phyloP scores from a whole-genome alignment of 2,329 filamentous ascomycete species.

The Aspergillus terreus region DNA sequence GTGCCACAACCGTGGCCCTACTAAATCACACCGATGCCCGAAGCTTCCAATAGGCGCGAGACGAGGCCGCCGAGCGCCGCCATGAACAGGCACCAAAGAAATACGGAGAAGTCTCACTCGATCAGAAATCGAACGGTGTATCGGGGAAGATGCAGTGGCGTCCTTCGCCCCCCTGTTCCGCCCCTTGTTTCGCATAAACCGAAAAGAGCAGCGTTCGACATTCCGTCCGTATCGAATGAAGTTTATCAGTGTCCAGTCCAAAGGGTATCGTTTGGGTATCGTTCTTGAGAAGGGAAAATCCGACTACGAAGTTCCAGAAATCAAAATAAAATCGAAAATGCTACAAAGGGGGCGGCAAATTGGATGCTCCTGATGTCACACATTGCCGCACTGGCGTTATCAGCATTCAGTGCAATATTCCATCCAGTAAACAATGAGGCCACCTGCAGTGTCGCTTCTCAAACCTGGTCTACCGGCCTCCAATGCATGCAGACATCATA shows the following conservation, averaged over 20 bases:
- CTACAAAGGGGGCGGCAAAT: background rate
- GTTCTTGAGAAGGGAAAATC: background rate
- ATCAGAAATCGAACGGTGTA: constrained; percentile 4
- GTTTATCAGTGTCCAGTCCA: background rate
- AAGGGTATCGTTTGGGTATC: background rate
- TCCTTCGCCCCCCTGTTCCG: constrained; percentile 1
- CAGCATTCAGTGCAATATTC: constrained; percentile 2
- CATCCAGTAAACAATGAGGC: background rate
- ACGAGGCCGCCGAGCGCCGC: background rate
- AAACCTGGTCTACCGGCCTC: constrained; percentile 4
- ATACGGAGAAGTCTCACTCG: background rate
- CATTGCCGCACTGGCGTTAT: constrained; percentile 14
- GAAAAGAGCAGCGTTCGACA: constrained; percentile 1
- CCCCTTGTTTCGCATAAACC: constrained; percentile 7
- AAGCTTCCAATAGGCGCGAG: constrained; percentile 3
- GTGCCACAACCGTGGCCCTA: constrained; percentile 11
- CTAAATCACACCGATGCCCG: constrained; percentile 6
- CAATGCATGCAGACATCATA: background rate
- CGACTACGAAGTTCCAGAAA: background rate
- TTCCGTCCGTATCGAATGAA: background rate
- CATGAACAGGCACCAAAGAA: no score
- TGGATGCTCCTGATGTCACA: constrained; percentile 4
- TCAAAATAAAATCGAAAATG: background rate
- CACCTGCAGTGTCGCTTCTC: constrained; percentile 2
- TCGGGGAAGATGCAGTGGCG: constrained; percentile 7